Evolutionary conservation across 768 basidiomycete genomes (phyloP).

Genomic region (Coprinopsis cinerea): DNA sequence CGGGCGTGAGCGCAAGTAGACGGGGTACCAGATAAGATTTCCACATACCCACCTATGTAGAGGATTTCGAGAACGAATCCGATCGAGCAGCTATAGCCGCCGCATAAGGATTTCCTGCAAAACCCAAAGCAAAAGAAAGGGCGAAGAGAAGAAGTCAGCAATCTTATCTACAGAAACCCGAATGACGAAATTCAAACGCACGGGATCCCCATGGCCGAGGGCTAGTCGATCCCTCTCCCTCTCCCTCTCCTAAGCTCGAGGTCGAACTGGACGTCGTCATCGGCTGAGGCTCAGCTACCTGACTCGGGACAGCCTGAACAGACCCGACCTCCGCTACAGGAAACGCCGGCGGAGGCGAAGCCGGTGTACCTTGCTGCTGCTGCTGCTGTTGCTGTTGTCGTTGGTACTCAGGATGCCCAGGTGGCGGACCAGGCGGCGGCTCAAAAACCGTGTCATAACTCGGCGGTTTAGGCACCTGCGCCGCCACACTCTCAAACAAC

Average conservation of each 20-base stretch:
- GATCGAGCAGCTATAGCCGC: conserved; percentile 21
- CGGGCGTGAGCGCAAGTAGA: too few relatives aligned
- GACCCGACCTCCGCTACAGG: too few relatives aligned
- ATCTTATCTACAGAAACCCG: too few relatives aligned
- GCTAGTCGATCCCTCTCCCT: background rate
- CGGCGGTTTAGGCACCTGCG: conserved; percentile 24
- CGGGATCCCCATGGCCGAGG: conserved; percentile 7
- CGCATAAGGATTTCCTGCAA: conserved; percentile 32
- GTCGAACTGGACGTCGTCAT: background rate
- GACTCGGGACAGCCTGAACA: too few relatives aligned
- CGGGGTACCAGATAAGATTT: too few relatives aligned
- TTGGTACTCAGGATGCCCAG: too few relatives aligned
- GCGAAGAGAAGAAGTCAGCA: background rate
- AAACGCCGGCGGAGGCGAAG: conserved; percentile 2
- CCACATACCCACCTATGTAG: background rate
- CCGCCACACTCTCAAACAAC: conserved; percentile 28
- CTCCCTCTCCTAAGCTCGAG: too few relatives aligned
- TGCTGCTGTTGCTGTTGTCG: too few relatives aligned
- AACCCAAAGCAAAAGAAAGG: background rate
- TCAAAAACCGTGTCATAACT: conserved; percentile 21
- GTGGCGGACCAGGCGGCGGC: background rate
- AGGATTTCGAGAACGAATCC: background rate
- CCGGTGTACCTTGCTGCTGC: too few relatives aligned
- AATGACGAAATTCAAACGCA: conserved; percentile 3
- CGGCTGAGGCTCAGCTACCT: too few relatives aligned